Base-by-base conservation (phyloP, 2,329 filamentous ascomycete genomes). In the Pseudopithomyces chartarum region DNA sequence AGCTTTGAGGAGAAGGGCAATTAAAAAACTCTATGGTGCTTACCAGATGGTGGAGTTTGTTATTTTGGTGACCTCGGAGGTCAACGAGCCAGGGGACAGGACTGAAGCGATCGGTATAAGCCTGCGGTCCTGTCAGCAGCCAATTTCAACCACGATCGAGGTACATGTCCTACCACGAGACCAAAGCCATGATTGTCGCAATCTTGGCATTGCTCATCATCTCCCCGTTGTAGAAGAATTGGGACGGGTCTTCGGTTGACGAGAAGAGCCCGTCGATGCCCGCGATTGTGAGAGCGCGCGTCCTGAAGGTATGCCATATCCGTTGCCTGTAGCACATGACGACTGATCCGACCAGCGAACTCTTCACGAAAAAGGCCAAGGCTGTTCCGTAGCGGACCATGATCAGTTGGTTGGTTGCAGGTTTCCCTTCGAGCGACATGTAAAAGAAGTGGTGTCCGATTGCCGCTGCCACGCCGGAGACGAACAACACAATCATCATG, bases 371-470 rank as follows among this genome's bases (percentile, higher is more conserved):
- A 53, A 75, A 76, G 3, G 73, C 73, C 55, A 76, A 48, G 1
- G 73, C 73, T 8, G 73, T 76, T 7, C 74, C 74, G 20, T 73
- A 73, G 20, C 74, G 58, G 3, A 74, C 65, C 68, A 71, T 76
- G 39, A 42, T 65, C 42, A 76, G 53, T 43, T 76, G 74, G 23
- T 72, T 54, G 20, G 59, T 60, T 0, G 73, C 69, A 6, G 65
- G 63, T 36, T 67, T 49, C 17, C 73, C 73, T 42, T 75, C 58
- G 42, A 76, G 57, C 17, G 59, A 58, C 4, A 26, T 36, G 48
- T 76, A 76, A 58, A 75, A 75, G 10, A 73, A 34, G 54, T 76
- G 74, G 50, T 76, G 74, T 1, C 67, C 70, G 10, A 75, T n/a
- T 26, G 73, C 73, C 8, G 67, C 73, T 7, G 63, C 50, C 0